Base-by-base conservation (phyloP, 1,284 basidiomycete genomes). In the Phlebopus sp. region DNA sequence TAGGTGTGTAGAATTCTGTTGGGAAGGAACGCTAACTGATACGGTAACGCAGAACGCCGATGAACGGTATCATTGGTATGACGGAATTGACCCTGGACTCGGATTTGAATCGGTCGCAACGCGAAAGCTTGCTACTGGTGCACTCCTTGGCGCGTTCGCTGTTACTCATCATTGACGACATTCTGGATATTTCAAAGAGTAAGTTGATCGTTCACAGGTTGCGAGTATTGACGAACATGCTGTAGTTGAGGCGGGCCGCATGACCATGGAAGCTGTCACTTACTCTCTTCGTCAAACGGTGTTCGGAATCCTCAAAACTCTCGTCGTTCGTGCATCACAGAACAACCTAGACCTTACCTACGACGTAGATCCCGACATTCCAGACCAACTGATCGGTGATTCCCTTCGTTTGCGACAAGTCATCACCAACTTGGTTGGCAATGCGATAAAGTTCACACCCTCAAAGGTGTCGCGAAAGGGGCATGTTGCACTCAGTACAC, bases 1-100 rank as follows among this genome's bases (percentile, higher is more conserved):
- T 64, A 75, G 92, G 89, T 90, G 53, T 13, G 84, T 75, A 19
- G 43, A 42, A 40, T 11, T 41, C 45, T 18, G 18, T 29, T 13
- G 21, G 25, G 30, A 30, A 29, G 27, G 29, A n/a, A n/a, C 8
- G 23, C 41, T 58, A 49, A 31, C 50, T 53, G 50, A 59, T 42
- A 40, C 39, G 44, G 27, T 25, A 14, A 36, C 48, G 32, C 58
- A 92, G 92, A 63, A 97, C 95, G 21, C 94, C 95, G 0, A 97
- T 97, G 95, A 97, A 97, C 66, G 94, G 96, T 63, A 99, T 99
- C 70, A 99, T 99, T 58, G 96, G 93, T 15, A 97, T 99, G 94
- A 99, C 97, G 42, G 95, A 97, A 69, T 75, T 99, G 56, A 98
- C 96, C 14, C 81, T 99, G 39, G 96, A 99, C 67, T 90, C 89